Percentiles rank a stretch among this genome's conserved stretches.
These are phyloP conservation scores for Saccharomyces eubayanus DNA, from an alignment of 805 yeast species.

Conservation along the genomic window DNA sequence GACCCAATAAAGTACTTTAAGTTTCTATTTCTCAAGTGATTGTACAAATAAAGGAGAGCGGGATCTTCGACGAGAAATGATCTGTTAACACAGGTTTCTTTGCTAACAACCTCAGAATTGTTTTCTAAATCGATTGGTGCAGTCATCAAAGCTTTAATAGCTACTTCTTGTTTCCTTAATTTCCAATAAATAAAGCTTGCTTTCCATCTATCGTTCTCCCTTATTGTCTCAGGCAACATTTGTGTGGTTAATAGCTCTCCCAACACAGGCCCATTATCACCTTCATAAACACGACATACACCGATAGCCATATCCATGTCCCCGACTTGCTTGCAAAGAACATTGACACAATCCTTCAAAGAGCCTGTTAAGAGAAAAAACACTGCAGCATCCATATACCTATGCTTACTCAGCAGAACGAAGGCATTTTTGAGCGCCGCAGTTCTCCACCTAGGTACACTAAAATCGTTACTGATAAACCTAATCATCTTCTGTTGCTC, in stretches of 20 bases:
- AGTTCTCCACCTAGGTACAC: constrained; percentile 65
- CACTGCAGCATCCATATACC: constrained; percentile 79
- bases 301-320: constrained; percentile 73
- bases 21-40: constrained; percentile 47
- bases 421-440: constrained; percentile 92
- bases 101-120: constrained; percentile 23
- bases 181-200: constrained; percentile 77
- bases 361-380: constrained; percentile 77
- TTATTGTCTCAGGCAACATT: constrained; percentile 49
- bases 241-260: constrained; percentile 40
- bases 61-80: constrained; percentile 71
- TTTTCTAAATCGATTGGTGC: constrained; percentile 38
- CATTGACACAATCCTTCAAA: constrained; percentile 68
- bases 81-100: constrained; percentile 31
- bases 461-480: constrained; percentile 70
- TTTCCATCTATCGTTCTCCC: constrained; percentile 69
- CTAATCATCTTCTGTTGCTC: constrained; percentile 78
- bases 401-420: constrained; percentile 80
- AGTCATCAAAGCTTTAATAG: constrained; percentile 60
- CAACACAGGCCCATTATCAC: constrained; percentile 49
- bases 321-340: constrained; percentile 54
- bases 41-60: constrained; percentile 59
- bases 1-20: constrained; percentile 44
- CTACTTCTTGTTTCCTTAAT: constrained; percentile 37
- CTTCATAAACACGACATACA: constrained; percentile 68